Evolutionary conservation across 1,284 basidiomycete species (phyloP).

Genomic region (Microbotryomycetes sp.): DNA sequence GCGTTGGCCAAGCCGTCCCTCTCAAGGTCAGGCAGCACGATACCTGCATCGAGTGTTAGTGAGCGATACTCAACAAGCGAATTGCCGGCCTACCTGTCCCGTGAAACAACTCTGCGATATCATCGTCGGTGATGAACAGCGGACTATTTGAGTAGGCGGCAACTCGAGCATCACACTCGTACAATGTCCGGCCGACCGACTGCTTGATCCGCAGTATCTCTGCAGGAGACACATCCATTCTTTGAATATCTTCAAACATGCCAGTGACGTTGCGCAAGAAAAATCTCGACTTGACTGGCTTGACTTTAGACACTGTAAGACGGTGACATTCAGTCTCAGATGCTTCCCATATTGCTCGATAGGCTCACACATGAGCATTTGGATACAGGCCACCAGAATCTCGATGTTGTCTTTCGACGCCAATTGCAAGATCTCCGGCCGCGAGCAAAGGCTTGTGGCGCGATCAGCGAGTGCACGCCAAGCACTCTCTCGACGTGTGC

Average conservation of each 20-base stretch:
- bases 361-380: slow-evolving; percentile 25
- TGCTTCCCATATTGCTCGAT: neutral
- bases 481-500: slow-evolving; percentile 23
- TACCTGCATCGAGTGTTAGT: slow-evolving; percentile 1
- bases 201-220: slow-evolving; percentile 18
- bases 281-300: slow-evolving; percentile 22
- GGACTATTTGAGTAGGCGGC: slow-evolving; percentile 16
- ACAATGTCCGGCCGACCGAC: slow-evolving; percentile 19
- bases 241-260: slow-evolving; percentile 24
- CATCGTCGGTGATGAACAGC: slow-evolving; percentile 13
- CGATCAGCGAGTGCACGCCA: slow-evolving; percentile 26
- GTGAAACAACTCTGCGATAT: slow-evolving; percentile 23
- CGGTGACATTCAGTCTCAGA: neutral
- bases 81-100: neutral
- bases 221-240: neutral
- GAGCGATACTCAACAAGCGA: neutral
- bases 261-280: slow-evolving; percentile 28
- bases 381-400: slow-evolving; percentile 21
- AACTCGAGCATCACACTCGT: slow-evolving; percentile 28
- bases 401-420: slow-evolving; percentile 21
- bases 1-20: slow-evolving; percentile 10
- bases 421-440: slow-evolving; percentile 19
- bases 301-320: slow-evolving; percentile 21
- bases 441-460: slow-evolving; percentile 21
- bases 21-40: slow-evolving; percentile 24